A percentile compares a stretch with the other conserved stretches of the same genome.
Conservation (phyloP, 768 basidiomycete species). For the Mycena venus region DNA sequence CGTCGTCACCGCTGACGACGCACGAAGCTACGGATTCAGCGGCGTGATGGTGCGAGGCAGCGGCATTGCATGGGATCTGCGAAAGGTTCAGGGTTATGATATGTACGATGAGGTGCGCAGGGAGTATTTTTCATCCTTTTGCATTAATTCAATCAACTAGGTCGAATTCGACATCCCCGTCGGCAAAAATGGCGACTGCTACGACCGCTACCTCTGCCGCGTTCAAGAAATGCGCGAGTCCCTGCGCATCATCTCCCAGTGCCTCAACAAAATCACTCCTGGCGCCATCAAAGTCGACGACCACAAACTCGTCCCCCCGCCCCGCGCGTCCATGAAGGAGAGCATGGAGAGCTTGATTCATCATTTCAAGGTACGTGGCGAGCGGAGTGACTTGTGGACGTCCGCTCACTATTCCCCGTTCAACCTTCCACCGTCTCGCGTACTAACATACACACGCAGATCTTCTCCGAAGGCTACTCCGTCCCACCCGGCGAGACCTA, state of each 20-base stretch:
- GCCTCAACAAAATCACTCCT: conserved; percentile 96
- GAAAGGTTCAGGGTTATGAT: conserved; percentile 94
- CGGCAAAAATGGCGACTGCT: conserved; percentile 97
- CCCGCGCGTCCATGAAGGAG: conserved; percentile 98
- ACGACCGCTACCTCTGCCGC: conserved; percentile 96
- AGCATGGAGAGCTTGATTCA: conserved; percentile 98
- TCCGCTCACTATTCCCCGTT: too few species aligned
- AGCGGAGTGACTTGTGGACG: too few species aligned
- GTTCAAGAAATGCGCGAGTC: conserved; percentile 99
- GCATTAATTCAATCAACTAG: conserved; percentile 48
- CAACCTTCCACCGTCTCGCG: not conserved
- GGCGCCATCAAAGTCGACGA: conserved; percentile 96
- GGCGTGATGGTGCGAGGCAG: conserved; percentile 98
- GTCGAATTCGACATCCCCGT: conserved; percentile 99
- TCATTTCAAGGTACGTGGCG: conserved; percentile 86
- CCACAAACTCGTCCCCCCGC: conserved; percentile 96
- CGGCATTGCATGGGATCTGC: conserved; percentile 94
- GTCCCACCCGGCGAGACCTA: conserved; percentile 98
- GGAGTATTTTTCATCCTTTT: not conserved
- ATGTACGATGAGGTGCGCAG: conserved; percentile 93
- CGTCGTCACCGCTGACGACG: conserved; percentile 91
- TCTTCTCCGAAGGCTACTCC: conserved; percentile 97
- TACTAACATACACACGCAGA: conserved; percentile 53
- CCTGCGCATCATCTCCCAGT: conserved; percentile 90
- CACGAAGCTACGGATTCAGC: conserved; percentile 92